These are phyloP conservation scores for Thermothielavioides terrestris DNA, from an alignment of 495 filamentous ascomycete genomes.

Conservation along the genomic window DNA sequence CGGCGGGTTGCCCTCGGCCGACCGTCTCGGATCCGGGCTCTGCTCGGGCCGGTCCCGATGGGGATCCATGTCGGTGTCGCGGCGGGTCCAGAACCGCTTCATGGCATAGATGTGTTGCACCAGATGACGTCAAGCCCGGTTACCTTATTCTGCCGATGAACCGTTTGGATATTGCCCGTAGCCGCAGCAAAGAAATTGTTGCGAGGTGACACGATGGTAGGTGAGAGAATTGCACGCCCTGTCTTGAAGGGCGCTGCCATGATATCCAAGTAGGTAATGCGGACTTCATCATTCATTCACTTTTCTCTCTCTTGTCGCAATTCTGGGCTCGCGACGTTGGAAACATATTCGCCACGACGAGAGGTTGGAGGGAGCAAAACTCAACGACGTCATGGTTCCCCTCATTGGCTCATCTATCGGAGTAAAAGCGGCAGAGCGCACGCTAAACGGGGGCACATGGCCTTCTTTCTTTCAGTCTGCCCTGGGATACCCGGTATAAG, in stretches of 20 bases:
- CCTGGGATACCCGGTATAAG: neutral
- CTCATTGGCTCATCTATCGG: conserved; percentile 10
- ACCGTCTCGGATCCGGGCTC: neutral
- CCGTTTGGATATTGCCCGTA: too few species aligned
- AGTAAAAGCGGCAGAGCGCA: conserved; percentile 11
- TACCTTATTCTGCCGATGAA: too few species aligned
- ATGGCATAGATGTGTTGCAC: neutral
- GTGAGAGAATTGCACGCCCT: too few species aligned
- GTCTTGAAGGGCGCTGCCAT: too few species aligned
- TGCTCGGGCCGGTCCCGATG: neutral
- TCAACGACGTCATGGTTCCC: conserved; percentile 10
- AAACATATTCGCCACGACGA: too few species aligned
- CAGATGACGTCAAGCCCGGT: neutral
- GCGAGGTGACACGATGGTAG: too few species aligned
- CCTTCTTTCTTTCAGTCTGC: neutral
- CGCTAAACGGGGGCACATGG: conserved; percentile 10
- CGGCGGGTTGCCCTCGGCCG: conserved; percentile 17
- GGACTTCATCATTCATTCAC: too few species aligned
- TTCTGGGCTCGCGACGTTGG: too few species aligned
- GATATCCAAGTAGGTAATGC: too few species aligned
- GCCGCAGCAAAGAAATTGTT: too few species aligned
- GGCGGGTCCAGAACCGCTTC: conserved; percentile 2
- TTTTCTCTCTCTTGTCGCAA: too few species aligned
- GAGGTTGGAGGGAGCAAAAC: neutral
- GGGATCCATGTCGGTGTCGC: neutral